Evolutionary conservation across 345 rosid genomes (phyloP), one percentile per base, ranked within the genome.

Genomic region (Pugionium cornutum): DNA sequence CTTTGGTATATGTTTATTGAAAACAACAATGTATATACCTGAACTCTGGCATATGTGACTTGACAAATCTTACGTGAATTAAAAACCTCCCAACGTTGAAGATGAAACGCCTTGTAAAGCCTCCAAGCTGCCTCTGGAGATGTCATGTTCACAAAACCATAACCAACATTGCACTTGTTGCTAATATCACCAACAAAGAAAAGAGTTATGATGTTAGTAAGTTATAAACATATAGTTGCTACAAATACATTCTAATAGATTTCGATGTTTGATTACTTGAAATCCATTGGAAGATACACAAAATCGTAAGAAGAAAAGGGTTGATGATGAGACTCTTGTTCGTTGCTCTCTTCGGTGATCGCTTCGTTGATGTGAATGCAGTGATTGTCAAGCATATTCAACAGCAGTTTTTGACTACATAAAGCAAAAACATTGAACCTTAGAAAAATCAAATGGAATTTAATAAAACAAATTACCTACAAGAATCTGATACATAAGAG

Each of bases 121-220:
- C 96, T 82, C 86, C 76, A 65, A 28, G 97, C 83, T 4, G 92
- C 99, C 70, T 76, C 79, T 1, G 97, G 84, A 4, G 97, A 80
- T 2, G 99, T 95, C 96, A 95, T 90, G 84, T 95, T 95, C 77
- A 91, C 99, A 69, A 95, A 95, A 58, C 97, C 99, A 77, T 95
- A 95, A 39, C 99, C 99, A 64, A 95, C 97, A 72, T 95, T 95
- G 82, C 99, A 91, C 73, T 89, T 91, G 84, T 91, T 95, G 77
- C 97, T 91, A 78, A 68, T 63, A 53, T 42, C 35, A 67, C 18
- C n/a, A 62, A 49, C 34, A 44, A 9, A 48, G 7, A 43, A 29
- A 53, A 7, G 2, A 29, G 41, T 28, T 25, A 58, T 1, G 27
- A 52, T 41, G 58, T 10, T 30, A 4, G 9, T 2, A 18, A 25